Percentiles rank a stretch among this genome's conserved stretches.
These are phyloP conservation scores for Aspergillus pseudonomiae DNA, from an alignment of 2,329 filamentous ascomycete species.

Conservation along the genomic window DNA sequence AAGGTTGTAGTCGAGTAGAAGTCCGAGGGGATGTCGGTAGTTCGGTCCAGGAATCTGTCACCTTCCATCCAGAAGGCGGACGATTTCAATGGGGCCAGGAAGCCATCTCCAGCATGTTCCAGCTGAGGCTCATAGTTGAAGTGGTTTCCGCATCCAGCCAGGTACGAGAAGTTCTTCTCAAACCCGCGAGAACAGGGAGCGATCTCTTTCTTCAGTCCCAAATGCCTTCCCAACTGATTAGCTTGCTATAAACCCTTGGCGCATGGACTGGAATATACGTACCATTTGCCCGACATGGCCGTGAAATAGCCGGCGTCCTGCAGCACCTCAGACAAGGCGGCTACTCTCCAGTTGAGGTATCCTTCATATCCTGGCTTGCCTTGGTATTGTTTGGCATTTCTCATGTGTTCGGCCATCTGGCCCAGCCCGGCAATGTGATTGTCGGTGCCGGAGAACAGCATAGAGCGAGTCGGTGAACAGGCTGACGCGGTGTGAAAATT, in stretches of 20 bases:
- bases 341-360: slow-evolving; percentile 64
- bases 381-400: slow-evolving; percentile 54
- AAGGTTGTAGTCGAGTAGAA: slow-evolving; percentile 54
- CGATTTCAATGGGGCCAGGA: slow-evolving; percentile 26
- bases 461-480: slow-evolving; percentile 67
- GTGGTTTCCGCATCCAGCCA: slow-evolving; percentile 64
- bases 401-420: slow-evolving; percentile 61
- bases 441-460: slow-evolving; percentile 69
- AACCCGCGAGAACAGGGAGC: slow-evolving; percentile 62
- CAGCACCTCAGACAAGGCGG: slow-evolving; percentile 60
- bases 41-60: slow-evolving; percentile 25
- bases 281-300: slow-evolving; percentile 62
- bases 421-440: slow-evolving; percentile 59
- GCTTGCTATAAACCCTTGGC: neutral
- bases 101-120: slow-evolving; percentile 37
- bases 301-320: slow-evolving; percentile 63
- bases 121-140: slow-evolving; percentile 56
- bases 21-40: slow-evolving; percentile 48
- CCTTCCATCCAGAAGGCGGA: slow-evolving; percentile 43
- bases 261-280: neutral
- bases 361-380: slow-evolving; percentile 65
- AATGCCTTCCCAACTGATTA: slow-evolving; percentile 48
- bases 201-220: slow-evolving; percentile 62
- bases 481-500: slow-evolving; percentile 68
- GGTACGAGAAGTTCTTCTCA: slow-evolving; percentile 60